Base-by-base conservation (phyloP, 2,329 filamentous ascomycete species). In the Botrytis tulipae region DNA sequence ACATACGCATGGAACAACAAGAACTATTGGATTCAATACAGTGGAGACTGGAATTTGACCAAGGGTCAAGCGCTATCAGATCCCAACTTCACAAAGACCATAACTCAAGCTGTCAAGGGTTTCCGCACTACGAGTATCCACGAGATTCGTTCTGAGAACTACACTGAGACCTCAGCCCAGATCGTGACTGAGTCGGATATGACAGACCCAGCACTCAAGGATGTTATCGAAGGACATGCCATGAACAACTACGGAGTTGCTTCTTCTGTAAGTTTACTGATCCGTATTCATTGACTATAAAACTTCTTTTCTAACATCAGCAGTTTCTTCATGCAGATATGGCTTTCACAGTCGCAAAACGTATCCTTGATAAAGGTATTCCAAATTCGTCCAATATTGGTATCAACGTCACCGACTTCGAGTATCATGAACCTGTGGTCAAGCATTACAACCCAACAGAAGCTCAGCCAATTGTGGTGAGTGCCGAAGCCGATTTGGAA, bases 1-100 rank as follows among this genome's bases (percentile, higher is more conserved):
- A 85, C 87, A 0, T 93, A 93, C 80, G 85, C 84, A 0, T 93
- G 90, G 81, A 89, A 93, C 79, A 83, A 87, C 74, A 92, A 92
- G 84, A 88, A 87, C 76, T 92, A 92, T 80, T 89, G 87, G 87
- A 83, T 89, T 51, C 84, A 85, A 78, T 89, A 88, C 79, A 81
- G 85, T 74, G 90, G 92, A 75, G 90, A 93, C 81, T 92, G 60
- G 61, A 48, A 37, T 20, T 32, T 74, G n/a, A 69, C 51, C 48
- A 72, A 82, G 54, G 74, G 90, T 8, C n/a, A 51, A 32, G 40
- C 63, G 4, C 32, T 82, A 83, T 10, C 87, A 90, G 51, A 82
- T 82, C 35, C 91, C 90, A 75, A 84, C 84, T 37, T 84, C 83
- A 74, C 87, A 86, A 82, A 82, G 86, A 70, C 25, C 46, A 42